A percentile compares a stretch with the other conserved stretches of the same genome.
Evolutionary conservation across 805 yeast genomes (phyloP).

Genomic region (Zygosaccharomyces lentus): DNA sequence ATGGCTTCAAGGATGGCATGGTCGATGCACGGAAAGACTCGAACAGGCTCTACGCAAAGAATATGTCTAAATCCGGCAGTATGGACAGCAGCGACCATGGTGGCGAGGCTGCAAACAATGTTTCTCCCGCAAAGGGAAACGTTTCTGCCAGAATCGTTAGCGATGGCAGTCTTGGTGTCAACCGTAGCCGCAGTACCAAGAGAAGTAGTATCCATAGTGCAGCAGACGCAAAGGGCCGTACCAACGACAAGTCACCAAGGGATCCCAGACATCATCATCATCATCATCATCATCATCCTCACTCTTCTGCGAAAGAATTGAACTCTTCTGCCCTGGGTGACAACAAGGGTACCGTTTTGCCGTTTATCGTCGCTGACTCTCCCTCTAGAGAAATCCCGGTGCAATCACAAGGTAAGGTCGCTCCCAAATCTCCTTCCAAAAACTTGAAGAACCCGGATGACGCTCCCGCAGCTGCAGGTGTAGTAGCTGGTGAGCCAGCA

Average conservation of each 20-base stretch:
- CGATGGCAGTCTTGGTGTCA: neutral
- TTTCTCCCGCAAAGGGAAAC: neutral
- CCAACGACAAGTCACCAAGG: neutral
- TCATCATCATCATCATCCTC: neutral
- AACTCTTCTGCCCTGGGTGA: constrained; percentile 3
- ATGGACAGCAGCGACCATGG: neutral
- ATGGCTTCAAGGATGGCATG: constrained; percentile 2
- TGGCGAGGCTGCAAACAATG: neutral
- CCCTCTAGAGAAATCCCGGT: constrained; percentile 2
- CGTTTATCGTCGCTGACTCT: neutral
- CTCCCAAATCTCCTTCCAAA: neutral
- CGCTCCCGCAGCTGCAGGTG: neutral
- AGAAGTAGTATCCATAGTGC: neutral
- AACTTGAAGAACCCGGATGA: neutral
- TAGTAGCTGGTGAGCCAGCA: neutral
- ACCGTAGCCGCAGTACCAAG: constrained; percentile 2
- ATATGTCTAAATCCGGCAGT: neutral
- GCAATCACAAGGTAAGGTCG: neutral
- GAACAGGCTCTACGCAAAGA: neutral
- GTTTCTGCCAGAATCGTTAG: neutral
- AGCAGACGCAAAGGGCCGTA: neutral
- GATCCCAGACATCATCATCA: neutral
- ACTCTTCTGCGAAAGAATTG: constrained; percentile 5
- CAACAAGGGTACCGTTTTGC: neutral
- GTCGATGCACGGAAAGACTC: neutral